A percentile compares a stretch with the other conserved stretches of the same genome.
These are phyloP conservation scores for Usnea hakonensis DNA, from an alignment of 495 filamentous ascomycete genomes.

Conservation along the genomic window DNA sequence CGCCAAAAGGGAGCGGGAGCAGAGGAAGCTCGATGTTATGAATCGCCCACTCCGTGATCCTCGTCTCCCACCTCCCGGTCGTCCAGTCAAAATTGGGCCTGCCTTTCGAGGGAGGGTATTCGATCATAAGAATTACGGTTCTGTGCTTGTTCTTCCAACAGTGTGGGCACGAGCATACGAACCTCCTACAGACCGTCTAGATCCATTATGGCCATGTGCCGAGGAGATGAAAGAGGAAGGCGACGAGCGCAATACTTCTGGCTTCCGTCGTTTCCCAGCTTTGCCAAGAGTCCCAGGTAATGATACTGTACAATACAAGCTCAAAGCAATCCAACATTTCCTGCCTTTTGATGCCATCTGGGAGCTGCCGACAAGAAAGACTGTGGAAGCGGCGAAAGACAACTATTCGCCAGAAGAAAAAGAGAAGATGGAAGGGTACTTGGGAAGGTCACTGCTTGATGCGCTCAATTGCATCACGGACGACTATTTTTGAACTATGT, in stretches of 20 bases:
- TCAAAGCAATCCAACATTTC: constrained; percentile 4
- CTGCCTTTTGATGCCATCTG: constrained; percentile 18
- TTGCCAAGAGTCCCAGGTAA: constrained; percentile 30
- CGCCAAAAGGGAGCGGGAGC: constrained; percentile 4
- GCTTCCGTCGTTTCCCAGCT: constrained; percentile 26
- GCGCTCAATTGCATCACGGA: constrained; percentile 7
- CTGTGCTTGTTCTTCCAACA: constrained; percentile 19
- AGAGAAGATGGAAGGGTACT: constrained; percentile 15
- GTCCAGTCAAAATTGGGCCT: constrained; percentile 5
- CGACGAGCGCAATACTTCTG: constrained; percentile 26
- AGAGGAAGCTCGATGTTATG: not conserved
- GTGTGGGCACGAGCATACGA: constrained; percentile 24
- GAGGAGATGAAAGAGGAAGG: constrained; percentile 32
- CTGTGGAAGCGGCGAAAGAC: not conserved
- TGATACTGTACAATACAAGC: constrained; percentile 28
- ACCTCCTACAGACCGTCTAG: constrained; percentile 10
- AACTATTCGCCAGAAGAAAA: not conserved
- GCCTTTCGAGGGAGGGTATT: constrained; percentile 19
- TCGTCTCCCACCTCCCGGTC: not conserved
- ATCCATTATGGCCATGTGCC: constrained; percentile 25
- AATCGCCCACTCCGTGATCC: not conserved
- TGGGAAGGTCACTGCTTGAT: constrained; percentile 16
- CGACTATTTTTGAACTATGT: constrained; percentile 2
- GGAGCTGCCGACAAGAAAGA: constrained; percentile 11
- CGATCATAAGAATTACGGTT: constrained; percentile 16